Evolutionary conservation across 139 green algal species (phyloP).

Genomic region (Chlamydomonas incerta): DNA sequence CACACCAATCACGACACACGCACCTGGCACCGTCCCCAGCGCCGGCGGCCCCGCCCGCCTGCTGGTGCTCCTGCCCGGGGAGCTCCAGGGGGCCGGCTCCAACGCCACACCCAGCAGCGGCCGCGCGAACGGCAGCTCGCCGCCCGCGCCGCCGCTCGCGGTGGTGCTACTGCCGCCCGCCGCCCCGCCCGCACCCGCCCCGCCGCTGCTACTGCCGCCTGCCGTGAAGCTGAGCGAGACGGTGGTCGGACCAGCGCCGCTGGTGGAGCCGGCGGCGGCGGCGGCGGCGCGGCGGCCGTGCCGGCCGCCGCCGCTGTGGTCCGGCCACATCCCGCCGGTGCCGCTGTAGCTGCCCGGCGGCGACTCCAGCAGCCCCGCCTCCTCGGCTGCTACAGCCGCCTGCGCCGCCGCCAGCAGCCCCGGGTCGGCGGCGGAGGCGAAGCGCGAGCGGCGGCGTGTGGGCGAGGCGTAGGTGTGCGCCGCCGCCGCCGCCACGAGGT

Average conservation of each 20-base stretch:
- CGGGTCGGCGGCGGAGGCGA: conserved; percentile 9
- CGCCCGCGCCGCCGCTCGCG: too few species aligned
- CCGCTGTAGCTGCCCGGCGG: not conserved
- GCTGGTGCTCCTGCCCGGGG: not conserved
- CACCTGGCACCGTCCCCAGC: conserved; percentile 10
- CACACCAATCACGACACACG: too few species aligned
- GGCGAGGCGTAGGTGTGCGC: not conserved
- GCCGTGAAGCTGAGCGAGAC: too few species aligned
- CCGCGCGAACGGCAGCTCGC: too few species aligned
- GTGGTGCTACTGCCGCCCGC: too few species aligned
- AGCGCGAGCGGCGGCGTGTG: conserved; percentile 21
- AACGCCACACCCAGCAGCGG: too few species aligned
- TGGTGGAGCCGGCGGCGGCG: too few species aligned
- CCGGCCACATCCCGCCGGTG: not conserved
- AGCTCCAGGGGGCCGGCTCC: not conserved
- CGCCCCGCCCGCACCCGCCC: too few species aligned
- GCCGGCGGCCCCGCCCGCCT: not conserved
- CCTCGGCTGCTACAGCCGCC: conserved; percentile 6
- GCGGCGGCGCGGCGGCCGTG: not conserved
- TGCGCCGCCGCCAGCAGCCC: conserved; percentile 3
- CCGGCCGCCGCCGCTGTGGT: not conserved
- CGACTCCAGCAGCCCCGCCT: conserved; percentile 13
- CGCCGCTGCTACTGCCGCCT: too few species aligned
- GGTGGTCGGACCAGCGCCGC: too few species aligned
- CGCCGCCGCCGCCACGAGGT: not conserved